Evolutionary conservation across 1,284 basidiomycete genomes (phyloP), one percentile per base, ranked within the genome.

Genomic region (Leccinum fuscescens): DNA sequence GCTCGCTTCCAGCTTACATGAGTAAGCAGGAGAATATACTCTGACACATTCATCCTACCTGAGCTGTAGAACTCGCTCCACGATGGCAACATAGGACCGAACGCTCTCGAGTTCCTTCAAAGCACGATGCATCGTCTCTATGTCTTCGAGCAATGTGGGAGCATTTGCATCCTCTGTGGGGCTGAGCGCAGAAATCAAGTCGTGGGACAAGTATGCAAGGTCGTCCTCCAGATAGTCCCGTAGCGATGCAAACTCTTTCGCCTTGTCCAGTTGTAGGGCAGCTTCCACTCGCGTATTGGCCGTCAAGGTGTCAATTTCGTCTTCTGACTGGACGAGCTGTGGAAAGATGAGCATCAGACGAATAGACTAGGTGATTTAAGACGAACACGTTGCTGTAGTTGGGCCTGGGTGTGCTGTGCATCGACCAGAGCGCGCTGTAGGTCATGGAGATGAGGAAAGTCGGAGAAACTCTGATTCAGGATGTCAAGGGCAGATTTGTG

Each of bases 151-250:
- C 11, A 93, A 76, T 1, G 88, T 90, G 1, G 86, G 78, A 46
- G 77, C 71, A 35, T 72, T 75, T 4, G 81, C 78, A 42, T 77
- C 78, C 20, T 77, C 79, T 9, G 78, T 50, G 20, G 69, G 72
- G 54, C 64, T 78, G 31, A 83, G 66, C 1, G 82, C 76, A 0
- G 90, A 89, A 48, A 85, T 76, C n/a, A 93, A 78, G 60, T 86
- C 82, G 62, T 85, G 76, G 54, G 86, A 82, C 62, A 96, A 78
- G 69, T 86, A 80, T 46, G 84, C 75, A 59, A 93, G 78, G 74
- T 95, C 86, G 76, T 95, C 85, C 61, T 88, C 80, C 62, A 96
- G 78, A 55, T 83, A 83, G 72, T 93, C 91, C 24, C 92, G 82
- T 37, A 89, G 76, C n/a, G 92, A 78, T 0, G 89, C 86, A 35